Base-by-base conservation (phyloP, 352 stramenopile genomes). In the Phytophthora ramorum region DNA sequence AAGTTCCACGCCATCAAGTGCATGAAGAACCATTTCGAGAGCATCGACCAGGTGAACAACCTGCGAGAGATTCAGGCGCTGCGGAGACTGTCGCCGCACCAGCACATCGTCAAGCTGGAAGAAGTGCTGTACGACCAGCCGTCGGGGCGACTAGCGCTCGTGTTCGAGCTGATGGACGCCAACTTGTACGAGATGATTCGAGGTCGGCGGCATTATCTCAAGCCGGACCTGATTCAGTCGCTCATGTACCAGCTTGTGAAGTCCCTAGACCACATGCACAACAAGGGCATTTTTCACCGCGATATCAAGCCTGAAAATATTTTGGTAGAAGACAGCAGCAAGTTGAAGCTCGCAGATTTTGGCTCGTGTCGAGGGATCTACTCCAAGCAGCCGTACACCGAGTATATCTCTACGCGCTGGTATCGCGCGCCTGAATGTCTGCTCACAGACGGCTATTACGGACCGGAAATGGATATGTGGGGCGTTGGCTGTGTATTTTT, bases 291-390 rank as follows among this genome's bases (percentile, higher is more conserved):
- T 62, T 99, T 99, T 73, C 96, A 99, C 55, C 86, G 96, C 16
- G 96, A 99, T 58, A 98, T 99, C 56, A 99, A 98, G 64, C 96
- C 95, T 3, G 95, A 98, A 60, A 99, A 99, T 56, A 98, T 99
- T 59, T 73, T 99, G 17, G 89, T 98, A 4, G 91, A 98, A 51
- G 79, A 85, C 64, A 87, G 73, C 37, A 79, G 60, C 28, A 92
- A 94, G 55, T 97, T 98, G 70, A 91, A 89, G 53, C 80, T 99
- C 19, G 96, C 96, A 5, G 96, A 99, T 73, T 98, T 98, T 88
- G 96, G 96, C 14, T 98, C 91, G 4, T 98, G 92, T 67, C 80
- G 94, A 45, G 93, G 95, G 13, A 98, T 98, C 58, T 98, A 98
- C 71, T 97, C 90, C 26, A 98, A 98, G 63, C 92, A 97, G 60